These are phyloP conservation scores for Globisporangium camurandrum DNA, from an alignment of 352 stramenopile genomes.

Conservation along the genomic window DNA sequence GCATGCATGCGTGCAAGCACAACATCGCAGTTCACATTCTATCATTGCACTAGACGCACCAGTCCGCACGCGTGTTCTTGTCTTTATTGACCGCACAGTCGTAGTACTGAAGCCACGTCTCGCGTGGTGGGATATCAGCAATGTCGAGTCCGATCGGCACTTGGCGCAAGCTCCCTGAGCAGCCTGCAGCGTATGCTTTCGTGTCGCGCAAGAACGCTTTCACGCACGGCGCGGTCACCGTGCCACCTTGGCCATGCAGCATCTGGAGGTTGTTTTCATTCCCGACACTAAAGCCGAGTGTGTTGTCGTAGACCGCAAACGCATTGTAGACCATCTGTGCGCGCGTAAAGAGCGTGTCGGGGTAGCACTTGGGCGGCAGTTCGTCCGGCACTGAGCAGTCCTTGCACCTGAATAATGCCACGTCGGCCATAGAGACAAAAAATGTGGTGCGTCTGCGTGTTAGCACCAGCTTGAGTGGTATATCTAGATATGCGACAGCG, in stretches of 20 bases:
- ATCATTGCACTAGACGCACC: too few species aligned
- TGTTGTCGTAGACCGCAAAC: conserved; percentile 54
- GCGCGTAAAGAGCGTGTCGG: conserved; percentile 28
- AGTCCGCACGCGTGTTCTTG: conserved; percentile 32
- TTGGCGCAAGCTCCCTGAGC: conserved; percentile 19
- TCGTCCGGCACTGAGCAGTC: conserved; percentile 29
- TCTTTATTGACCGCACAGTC: conserved; percentile 32
- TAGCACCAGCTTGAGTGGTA: too few species aligned
- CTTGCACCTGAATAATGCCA: too few species aligned
- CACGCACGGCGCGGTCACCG: conserved; percentile 31
- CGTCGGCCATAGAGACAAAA: too few species aligned
- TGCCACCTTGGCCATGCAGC: conserved; percentile 14
- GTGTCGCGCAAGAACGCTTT: conserved; percentile 43
- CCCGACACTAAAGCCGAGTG: conserved; percentile 36
- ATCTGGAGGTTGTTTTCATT: conserved; percentile 50
- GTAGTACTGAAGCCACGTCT: conserved; percentile 35
- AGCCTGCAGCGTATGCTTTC: conserved; percentile 33
- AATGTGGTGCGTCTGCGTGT: too few species aligned
- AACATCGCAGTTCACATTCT: too few species aligned
- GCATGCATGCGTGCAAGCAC: too few species aligned
- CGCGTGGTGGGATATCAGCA: conserved; percentile 34
- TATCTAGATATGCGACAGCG: too few species aligned
- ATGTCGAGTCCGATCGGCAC: conserved; percentile 44
- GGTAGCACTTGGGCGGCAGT: conserved; percentile 35
- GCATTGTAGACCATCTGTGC: conserved; percentile 44